phyloP scores from a whole-genome alignment of 2,329 filamentous ascomycete genomes.

The Aspergillus unguis region DNA sequence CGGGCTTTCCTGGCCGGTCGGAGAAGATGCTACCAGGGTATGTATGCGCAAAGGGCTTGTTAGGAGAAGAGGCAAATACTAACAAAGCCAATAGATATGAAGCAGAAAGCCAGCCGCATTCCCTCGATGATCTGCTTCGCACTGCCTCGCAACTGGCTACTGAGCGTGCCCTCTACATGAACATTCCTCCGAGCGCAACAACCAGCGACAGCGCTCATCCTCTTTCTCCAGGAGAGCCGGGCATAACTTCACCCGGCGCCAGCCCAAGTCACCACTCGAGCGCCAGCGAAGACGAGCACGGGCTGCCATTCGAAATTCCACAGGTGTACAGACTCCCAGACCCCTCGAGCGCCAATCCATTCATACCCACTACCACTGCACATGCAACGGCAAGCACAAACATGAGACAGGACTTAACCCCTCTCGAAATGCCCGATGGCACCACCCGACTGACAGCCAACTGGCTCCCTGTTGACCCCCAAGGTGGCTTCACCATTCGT shows the following conservation, averaged over 20 bases:
- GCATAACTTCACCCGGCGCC: conserved; percentile 20
- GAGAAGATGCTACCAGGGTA: conserved; percentile 7
- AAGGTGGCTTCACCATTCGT: conserved; percentile 29
- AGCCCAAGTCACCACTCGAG: conserved; percentile 18
- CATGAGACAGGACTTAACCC: conserved; percentile 12
- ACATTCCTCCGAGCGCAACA: conserved; percentile 4
- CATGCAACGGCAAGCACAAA: background rate
- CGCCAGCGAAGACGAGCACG: conserved; percentile 25
- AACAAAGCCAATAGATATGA: conserved; percentile 4
- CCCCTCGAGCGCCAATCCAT: background rate
- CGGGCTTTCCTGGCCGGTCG: background rate
- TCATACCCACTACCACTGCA: too few species aligned
- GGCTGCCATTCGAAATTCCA: conserved; percentile 9
- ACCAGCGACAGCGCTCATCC: conserved; percentile 11
- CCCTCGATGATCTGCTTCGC: conserved; percentile 17
- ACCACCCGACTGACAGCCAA: conserved; percentile 30
- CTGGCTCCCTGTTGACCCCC: conserved; percentile 31
- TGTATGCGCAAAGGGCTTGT: background rate
- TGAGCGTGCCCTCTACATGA: conserved; percentile 25
- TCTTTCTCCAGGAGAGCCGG: conserved; percentile 18
- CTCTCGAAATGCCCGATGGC: conserved; percentile 34
- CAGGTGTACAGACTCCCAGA: conserved; percentile 15
- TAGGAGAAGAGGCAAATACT: background rate
- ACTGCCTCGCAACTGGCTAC: conserved; percentile 21
- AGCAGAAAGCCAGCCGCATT: background rate